Evolutionary conservation across 73 alveolate species (phyloP).

Genomic region (Paramecium primaurelia): DNA sequence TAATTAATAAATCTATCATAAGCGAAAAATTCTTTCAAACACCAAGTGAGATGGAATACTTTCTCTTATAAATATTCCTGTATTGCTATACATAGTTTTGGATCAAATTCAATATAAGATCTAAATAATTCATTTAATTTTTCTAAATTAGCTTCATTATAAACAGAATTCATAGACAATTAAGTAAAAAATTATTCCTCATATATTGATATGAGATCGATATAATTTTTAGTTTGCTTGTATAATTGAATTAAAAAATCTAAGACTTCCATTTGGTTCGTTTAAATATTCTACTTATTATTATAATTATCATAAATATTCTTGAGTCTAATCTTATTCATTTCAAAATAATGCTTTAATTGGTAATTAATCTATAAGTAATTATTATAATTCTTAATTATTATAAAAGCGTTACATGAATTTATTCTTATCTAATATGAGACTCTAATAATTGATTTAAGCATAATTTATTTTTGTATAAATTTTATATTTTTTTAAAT

Average conservation of each 20-base stretch:
- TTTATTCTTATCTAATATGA: background rate
- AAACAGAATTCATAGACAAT: too few relatives aligned
- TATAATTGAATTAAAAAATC: background rate
- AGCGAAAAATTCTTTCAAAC: too few relatives aligned
- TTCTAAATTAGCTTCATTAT: too few relatives aligned
- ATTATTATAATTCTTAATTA: background rate
- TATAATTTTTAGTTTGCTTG: background rate
- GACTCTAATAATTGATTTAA: background rate
- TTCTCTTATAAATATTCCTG: too few relatives aligned
- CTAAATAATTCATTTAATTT: too few relatives aligned
- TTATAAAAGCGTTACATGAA: background rate
- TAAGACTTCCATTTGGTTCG: background rate
- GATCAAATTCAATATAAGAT: too few relatives aligned
- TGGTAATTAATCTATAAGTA: background rate
- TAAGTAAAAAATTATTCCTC: too few relatives aligned
- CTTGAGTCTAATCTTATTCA: background rate
- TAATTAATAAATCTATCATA: too few relatives aligned
- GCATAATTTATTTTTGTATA: background rate
- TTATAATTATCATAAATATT: background rate
- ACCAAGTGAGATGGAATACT: too few relatives aligned
- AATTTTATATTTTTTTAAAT: background rate
- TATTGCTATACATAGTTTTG: too few relatives aligned
- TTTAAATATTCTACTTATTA: background rate
- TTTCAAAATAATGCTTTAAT: background rate
- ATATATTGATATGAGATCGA: too few relatives aligned